Evolutionary conservation across 306 rosid genomes (phyloP), one percentile per base, ranked within the genome.

Genomic region (Comarum palustre): DNA sequence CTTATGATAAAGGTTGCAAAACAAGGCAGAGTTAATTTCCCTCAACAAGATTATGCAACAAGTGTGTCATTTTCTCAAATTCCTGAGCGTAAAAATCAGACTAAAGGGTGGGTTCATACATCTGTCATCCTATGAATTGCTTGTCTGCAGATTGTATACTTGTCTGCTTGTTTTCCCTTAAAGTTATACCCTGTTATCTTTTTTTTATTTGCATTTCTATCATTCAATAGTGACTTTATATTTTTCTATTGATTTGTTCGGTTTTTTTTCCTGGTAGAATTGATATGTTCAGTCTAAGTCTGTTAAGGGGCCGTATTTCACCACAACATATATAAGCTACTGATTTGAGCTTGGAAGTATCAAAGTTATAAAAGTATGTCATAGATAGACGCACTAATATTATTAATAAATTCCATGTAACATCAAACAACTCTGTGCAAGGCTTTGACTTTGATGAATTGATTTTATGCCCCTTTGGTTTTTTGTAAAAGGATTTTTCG

Each of bases 1-100:
- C 39, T 27, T 72, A 64, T 31, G 50, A 38, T 72, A 41, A 66
- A 89, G 99, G 92, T 78, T 66, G 77, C 85, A 61, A 88, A 90
- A 77, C 85, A 81, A 68, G 86, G 31, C 55, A 83, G 77, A 80
- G 82, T 77, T 73, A 90, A 87, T 63, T 66, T 71, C 27, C 86
- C 84, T 73, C 87, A 50, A 32, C 84, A 66, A 47, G 88, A 68
- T 31, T 78, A 77, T 75, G 71, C 52, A 29, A 81, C 79, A 46
- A 89, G 80, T 70, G 74, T 81, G 22, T 69, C 88, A 7, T 39
- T 78, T 51, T 69, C 84, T 71, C 90, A 81, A 75, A 66, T 85
- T 74, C 85, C 84, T 17, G 84, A 81, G 46, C 78, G 75, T 75
- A 86, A 78, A 80, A 83, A 34, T 82, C 88, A 54, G 32, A 82